phyloP scores from a whole-genome alignment of 768 basidiomycete genomes.

The Macrolepiota fuliginosa region DNA sequence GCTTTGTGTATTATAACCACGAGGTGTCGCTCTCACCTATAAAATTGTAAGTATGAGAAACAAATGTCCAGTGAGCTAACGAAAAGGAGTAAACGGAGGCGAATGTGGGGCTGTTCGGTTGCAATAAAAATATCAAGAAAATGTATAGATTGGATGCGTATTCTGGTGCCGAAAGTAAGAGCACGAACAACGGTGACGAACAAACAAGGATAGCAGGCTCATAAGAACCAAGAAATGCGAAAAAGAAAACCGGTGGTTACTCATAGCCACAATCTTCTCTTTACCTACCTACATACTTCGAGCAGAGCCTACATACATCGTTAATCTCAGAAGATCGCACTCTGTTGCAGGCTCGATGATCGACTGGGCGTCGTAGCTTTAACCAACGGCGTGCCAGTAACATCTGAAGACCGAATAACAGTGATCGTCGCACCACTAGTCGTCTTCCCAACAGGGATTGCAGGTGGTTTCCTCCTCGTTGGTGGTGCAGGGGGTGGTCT shows the following conservation, averaged over 20 bases:
- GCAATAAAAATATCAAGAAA: background rate
- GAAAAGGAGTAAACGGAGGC: background rate
- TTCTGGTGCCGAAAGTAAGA: background rate
- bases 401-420: constrained; percentile 48
- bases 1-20: no score
- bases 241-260: background rate
- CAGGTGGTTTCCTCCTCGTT: constrained; percentile 70
- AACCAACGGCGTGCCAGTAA: constrained; percentile 1
- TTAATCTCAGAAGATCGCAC: background rate
- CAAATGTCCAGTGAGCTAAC: background rate
- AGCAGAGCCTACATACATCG: background rate
- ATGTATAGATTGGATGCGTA: background rate
- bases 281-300: background rate
- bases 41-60: background rate
- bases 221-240: background rate
- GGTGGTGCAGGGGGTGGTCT: constrained; percentile 63
- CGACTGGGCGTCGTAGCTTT: constrained; percentile 21
- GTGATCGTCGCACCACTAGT: constrained; percentile 57
- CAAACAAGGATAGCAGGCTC: background rate
- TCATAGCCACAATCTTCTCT: background rate
- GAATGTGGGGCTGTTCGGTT: background rate
- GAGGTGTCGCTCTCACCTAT: background rate
- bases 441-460: constrained; percentile 52
- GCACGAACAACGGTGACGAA: background rate
- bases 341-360: constrained; percentile 25